A percentile compares a stretch with the other conserved stretches of the same genome.
Conservation (phyloP, 139 green algal genomes). For the Nannochloris sp. region DNA sequence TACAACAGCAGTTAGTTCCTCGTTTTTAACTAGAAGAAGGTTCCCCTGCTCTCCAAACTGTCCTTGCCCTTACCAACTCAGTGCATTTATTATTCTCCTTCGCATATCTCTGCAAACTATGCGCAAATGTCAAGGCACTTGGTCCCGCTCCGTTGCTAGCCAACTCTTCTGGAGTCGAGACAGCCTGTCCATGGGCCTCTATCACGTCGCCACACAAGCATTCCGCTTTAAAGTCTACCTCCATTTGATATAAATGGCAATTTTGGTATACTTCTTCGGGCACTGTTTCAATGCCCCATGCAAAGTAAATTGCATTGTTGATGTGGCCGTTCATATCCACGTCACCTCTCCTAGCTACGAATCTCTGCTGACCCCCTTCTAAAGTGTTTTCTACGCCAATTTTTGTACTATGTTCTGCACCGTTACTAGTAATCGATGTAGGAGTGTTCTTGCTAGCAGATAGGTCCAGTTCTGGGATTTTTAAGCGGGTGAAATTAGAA, state of each 20-base stretch:
- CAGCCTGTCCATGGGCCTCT: conserved; percentile 34
- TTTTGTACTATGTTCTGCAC: too few relatives aligned
- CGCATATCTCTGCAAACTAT: conserved; percentile 44
- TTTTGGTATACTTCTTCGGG: conserved; percentile 55
- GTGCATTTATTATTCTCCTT: conserved; percentile 29
- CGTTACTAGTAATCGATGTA: neutral
- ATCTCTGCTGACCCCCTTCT: too few relatives aligned
- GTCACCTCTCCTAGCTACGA: conserved; percentile 72
- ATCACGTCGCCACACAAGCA: conserved; percentile 67
- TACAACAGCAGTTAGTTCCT: too few relatives aligned
- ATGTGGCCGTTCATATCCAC: conserved; percentile 99
- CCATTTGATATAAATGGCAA: conserved; percentile 62
- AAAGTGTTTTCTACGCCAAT: too few relatives aligned
- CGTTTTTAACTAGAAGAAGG: neutral
- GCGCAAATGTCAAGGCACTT: conserved; percentile 24
- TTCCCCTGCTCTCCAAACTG: conserved; percentile 38
- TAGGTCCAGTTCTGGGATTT: conserved; percentile 28
- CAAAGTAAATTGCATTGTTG: conserved; percentile 95
- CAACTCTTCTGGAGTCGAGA: neutral
- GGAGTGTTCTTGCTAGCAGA: neutral
- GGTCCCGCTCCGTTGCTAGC: conserved; percentile 5
- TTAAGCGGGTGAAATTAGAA: conserved; percentile 9
- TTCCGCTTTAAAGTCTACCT: conserved; percentile 88
- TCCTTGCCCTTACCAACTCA: conserved; percentile 69
- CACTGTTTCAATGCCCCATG: conserved; percentile 83